Base-by-base conservation (phyloP, 2,329 filamentous ascomycete species). In the Cordyceps cicadae region DNA sequence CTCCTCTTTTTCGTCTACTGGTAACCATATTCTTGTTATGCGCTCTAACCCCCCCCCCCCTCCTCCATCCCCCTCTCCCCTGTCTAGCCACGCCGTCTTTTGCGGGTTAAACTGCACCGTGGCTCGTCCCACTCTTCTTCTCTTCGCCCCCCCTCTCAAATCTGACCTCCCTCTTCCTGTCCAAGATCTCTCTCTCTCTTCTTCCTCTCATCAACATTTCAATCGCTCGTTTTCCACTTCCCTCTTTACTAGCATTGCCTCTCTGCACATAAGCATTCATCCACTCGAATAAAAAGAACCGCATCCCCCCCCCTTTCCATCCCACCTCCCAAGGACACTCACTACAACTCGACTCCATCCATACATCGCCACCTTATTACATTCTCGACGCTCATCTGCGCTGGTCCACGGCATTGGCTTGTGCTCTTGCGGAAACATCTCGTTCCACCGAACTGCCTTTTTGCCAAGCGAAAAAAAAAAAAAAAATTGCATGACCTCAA, bases 101-200 rank as follows among this genome's bases (percentile, higher is more conserved):
- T 58, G 54, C 54, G 45, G 54, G 54, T 50, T 48, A 29, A 50
- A 41, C 56, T 52, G 37, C 48, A 45, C 48, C 56, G 15, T 51
- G 17, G 29, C 56, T 59, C 48, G 56, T 59, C 56, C 56, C 56
- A 59, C 56, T 39, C 52, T 45, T 52, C 56, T 48, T 52, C 56
- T 59, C 52, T 32, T 39, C 21, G 39, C 52, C 39, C 34, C 39
- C 48, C 55, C 39, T 29, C 21, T 32, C 32, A 48, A 59, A 59
- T 59, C 56, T 59, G 56, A 52, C 56, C 55, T 46, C 56, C 49
- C 56, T 59, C 56, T 52, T 59, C 56, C 56, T 48, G 37, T 52
- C 48, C 48, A 8, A 59, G 46, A 59, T 59, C 49, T 52, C 48
- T 43, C 51, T 52, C 37, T 50, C 51, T 52, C 37, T 50, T 43